Percentiles rank a stretch among this genome's conserved stretches.
Conservation (phyloP, 2,329 filamentous ascomycete genomes). For the Thelonectria discophora region DNA sequence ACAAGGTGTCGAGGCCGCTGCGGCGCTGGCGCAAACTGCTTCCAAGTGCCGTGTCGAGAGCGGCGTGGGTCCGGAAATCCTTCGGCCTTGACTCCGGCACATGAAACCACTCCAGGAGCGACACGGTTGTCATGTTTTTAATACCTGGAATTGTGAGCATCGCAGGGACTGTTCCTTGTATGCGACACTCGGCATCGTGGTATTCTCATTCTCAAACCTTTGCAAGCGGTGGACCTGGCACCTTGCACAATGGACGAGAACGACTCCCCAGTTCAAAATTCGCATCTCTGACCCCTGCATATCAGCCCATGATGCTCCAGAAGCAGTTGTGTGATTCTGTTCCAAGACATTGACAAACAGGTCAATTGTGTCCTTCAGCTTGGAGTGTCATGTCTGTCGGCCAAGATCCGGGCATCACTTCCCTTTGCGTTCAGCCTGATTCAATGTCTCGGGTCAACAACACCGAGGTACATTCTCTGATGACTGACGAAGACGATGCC, state of each 20-base stretch:
- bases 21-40: too few relatives aligned
- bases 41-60: conserved; percentile 25
- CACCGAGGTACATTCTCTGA: not conserved
- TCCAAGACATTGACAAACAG: conserved; percentile 1
- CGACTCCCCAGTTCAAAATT: not conserved
- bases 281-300: conserved; percentile 16
- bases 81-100: conserved; percentile 19
- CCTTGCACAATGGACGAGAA: not conserved
- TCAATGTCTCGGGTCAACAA: not conserved
- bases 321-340: conserved; percentile 3
- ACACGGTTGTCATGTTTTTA: not conserved
- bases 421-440: conserved; percentile 6
- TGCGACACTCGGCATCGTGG: not conserved
- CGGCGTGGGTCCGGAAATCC: conserved; percentile 31
- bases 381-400: not conserved
- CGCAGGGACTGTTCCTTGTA: not conserved
- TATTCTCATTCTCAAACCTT: not conserved
- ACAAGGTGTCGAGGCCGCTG: not conserved
- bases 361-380: not conserved
- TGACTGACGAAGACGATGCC: too few relatives aligned
- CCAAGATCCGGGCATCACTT: conserved; percentile 22
- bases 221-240: not conserved
- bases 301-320: conserved; percentile 14
- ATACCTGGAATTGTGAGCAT: not conserved
- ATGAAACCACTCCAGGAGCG: conserved; percentile 17